Conservation (phyloP, 306 rosid genomes). For the Betula pendula region DNA sequence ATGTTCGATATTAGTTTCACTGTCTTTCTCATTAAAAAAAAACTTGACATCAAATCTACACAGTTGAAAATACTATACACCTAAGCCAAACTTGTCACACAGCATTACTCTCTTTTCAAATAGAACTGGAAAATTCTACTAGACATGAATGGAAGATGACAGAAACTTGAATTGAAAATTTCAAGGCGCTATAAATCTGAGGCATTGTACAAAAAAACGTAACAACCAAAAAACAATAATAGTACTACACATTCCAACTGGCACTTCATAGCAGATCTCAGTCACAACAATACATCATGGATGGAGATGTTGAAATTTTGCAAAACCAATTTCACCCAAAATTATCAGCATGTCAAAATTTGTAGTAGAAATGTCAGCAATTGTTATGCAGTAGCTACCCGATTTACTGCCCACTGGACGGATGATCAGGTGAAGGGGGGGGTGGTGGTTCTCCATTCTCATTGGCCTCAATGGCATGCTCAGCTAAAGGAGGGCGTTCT, state of each 20-base stretch:
- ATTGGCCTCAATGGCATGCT: slow-evolving; percentile 37
- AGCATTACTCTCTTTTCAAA: too few relatives aligned
- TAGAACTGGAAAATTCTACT: background rate
- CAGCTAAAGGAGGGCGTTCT: slow-evolving; percentile 40
- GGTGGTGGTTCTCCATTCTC: slow-evolving; percentile 38
- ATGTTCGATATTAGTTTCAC: too few relatives aligned
- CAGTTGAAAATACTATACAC: too few relatives aligned
- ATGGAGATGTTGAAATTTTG: background rate
- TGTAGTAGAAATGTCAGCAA: background rate
- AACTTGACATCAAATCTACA: too few relatives aligned
- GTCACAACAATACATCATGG: background rate
- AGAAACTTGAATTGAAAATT: background rate
- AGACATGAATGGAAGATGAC: background rate
- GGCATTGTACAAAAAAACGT: background rate
- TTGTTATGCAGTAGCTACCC: background rate
- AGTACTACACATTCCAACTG: slow-evolving; percentile 2
- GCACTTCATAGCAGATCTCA: background rate
- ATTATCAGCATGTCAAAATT: background rate
- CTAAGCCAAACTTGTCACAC: too few relatives aligned
- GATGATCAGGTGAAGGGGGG: slow-evolving; percentile 33
- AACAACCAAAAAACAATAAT: slow-evolving; percentile 10
- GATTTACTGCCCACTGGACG: background rate
- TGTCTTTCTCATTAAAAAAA: too few relatives aligned
- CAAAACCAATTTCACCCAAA: slow-evolving; percentile 6
- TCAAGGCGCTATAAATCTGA: background rate